phyloP scores from a whole-genome alignment of 2,329 filamentous ascomycete species.

The Eutypella sp. region DNA sequence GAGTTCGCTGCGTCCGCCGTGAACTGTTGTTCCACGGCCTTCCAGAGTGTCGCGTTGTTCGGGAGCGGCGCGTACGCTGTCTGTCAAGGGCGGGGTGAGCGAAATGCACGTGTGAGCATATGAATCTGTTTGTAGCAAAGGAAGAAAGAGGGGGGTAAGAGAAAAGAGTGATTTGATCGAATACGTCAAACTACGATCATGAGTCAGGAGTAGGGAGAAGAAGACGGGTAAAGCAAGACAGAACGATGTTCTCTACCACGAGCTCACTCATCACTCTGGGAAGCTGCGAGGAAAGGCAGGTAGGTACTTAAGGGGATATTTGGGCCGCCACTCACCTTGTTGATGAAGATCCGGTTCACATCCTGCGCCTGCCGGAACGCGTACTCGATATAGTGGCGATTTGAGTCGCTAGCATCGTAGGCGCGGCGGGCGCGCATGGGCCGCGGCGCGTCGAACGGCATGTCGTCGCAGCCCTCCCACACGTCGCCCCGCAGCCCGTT shows the following conservation, averaged over 20 bases:
- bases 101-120: too few species aligned
- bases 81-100: too few species aligned
- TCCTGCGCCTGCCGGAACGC: conserved; percentile 30
- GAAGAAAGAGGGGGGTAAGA: background rate
- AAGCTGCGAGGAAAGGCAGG: too few species aligned
- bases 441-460: conserved; percentile 30
- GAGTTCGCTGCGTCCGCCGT: conserved; percentile 19
- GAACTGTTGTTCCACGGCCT: conserved; percentile 26
- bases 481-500: conserved; percentile 22
- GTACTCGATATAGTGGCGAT: conserved; percentile 30
- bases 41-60: conserved; percentile 30
- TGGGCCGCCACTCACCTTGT: conserved; percentile 20
- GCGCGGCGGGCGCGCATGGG: conserved; percentile 26
- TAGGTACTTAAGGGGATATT: too few species aligned
- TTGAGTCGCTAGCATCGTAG: conserved; percentile 23
- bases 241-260: too few species aligned
- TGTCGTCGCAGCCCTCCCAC: conserved; percentile 31
- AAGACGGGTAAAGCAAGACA: background rate
- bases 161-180: background rate
- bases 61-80: conserved; percentile 28
- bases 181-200: too few species aligned
- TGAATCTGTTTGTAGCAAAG: too few species aligned
- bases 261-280: too few species aligned
- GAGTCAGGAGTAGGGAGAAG: background rate
- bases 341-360: conserved; percentile 32